These are phyloP conservation scores for Saitozyma podzolica DNA, from an alignment of 768 basidiomycete species.

Conservation along the genomic window DNA sequence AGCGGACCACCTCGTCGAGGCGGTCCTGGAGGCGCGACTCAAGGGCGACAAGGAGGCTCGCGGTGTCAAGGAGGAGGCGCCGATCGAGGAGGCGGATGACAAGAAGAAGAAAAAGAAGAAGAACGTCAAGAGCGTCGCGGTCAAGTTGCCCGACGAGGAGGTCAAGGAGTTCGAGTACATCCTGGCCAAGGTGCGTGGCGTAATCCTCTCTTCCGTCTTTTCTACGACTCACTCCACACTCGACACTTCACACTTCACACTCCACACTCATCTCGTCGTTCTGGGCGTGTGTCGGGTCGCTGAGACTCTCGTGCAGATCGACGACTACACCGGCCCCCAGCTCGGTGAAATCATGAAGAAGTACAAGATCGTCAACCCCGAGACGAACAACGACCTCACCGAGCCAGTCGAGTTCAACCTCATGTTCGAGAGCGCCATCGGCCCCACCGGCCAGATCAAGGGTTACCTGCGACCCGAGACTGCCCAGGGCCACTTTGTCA, in stretches of 20 bases:
- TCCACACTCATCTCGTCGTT: neutral
- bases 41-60: conserved; percentile 89
- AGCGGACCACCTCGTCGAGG: conserved; percentile 93
- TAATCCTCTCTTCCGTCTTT: neutral
- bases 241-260: neutral
- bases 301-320: conserved; percentile 61
- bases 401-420: conserved; percentile 96
- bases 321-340: conserved; percentile 87
- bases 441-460: conserved; percentile 94
- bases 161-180: conserved; percentile 76
- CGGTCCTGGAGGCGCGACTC: conserved; percentile 82
- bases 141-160: conserved; percentile 70
- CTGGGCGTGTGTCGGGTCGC: neutral
- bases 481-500: conserved; percentile 97
- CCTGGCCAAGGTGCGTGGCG: conserved; percentile 77
- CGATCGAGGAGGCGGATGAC: conserved; percentile 62
- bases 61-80: conserved; percentile 61
- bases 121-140: conserved; percentile 65
- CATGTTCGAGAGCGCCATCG: conserved; percentile 97
- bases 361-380: conserved; percentile 80
- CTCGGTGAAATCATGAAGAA: conserved; percentile 82
- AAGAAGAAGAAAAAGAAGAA: conserved; percentile 70
- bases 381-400: conserved; percentile 85
- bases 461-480: conserved; percentile 97
- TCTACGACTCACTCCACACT: no score